These are phyloP conservation scores for Nepenthes gracilis DNA, from an alignment of 148 eudicot species.

Conservation along the genomic window DNA sequence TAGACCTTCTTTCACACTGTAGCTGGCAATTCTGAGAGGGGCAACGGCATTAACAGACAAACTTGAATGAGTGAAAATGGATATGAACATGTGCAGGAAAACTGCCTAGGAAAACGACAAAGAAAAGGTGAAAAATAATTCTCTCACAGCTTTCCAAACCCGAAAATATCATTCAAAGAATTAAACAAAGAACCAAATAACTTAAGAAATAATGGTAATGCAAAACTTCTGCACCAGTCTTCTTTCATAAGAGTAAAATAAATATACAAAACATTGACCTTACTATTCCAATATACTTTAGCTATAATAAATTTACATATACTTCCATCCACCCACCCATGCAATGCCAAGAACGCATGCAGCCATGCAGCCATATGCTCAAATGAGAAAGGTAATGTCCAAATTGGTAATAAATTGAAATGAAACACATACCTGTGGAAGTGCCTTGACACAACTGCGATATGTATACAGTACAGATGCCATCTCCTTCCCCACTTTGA, in stretches of 20 bases:
- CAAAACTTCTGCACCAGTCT: neutral
- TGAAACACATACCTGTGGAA: conserved; percentile 66
- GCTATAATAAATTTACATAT: too few species aligned
- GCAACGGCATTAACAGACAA: too few species aligned
- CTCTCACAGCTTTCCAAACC: neutral
- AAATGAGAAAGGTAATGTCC: neutral
- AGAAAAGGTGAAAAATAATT: too few species aligned
- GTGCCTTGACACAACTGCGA: conserved; percentile 96
- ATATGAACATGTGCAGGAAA: too few species aligned
- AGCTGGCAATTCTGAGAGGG: too few species aligned
- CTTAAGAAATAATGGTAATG: neutral
- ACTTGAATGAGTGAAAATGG: too few species aligned
- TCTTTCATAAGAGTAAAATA: neutral
- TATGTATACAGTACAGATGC: conserved; percentile 86
- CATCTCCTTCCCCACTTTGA: conserved; percentile 92
- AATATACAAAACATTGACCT: neutral
- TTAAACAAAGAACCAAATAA: too few species aligned
- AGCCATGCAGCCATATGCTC: neutral
- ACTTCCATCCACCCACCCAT: too few species aligned
- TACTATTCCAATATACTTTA: too few species aligned
- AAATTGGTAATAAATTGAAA: neutral
- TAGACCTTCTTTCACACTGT: too few species aligned
- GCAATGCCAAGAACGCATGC: neutral
- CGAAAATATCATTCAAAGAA: neutral
- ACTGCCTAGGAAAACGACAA: too few species aligned